A percentile compares a stretch with the other conserved stretches of the same genome.
These are phyloP conservation scores for Hibiscus trionum DNA, from an alignment of 345 rosid genomes.

Conservation along the genomic window DNA sequence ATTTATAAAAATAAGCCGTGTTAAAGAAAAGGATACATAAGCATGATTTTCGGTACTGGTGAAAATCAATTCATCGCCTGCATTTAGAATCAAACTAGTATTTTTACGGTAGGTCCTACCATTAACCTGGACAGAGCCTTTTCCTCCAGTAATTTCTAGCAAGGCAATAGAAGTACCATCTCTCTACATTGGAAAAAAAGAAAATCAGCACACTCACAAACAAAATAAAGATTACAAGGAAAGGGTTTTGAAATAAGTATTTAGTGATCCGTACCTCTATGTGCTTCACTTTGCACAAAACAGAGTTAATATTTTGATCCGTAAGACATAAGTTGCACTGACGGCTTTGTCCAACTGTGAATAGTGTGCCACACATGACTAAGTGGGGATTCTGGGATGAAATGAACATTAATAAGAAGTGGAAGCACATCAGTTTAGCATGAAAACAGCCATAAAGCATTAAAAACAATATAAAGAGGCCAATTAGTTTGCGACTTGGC, in stretches of 20 bases:
- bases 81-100: not conserved
- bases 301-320: not conserved
- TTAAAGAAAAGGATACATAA: conserved; percentile 71
- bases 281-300: not conserved
- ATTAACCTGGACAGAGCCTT: not conserved
- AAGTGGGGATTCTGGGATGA: conserved; percentile 2
- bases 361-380: not conserved
- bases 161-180: not conserved
- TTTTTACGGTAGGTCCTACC: not conserved
- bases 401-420: conserved; percentile 17
- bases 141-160: not conserved
- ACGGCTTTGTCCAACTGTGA: not conserved
- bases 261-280: not conserved
- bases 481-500: not conserved
- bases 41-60: conserved; percentile 50
- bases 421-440: conserved; percentile 3
- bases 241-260: conserved; percentile 18
- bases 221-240: not conserved
- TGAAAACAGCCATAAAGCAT: not conserved
- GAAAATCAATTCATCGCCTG: not conserved
- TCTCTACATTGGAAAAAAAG: not conserved
- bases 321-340: not conserved
- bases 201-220: conserved; percentile 10
- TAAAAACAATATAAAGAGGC: not conserved
- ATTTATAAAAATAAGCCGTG: not conserved